Conservation (phyloP, 257 asterid species). For the Lycium ferocissimum region DNA sequence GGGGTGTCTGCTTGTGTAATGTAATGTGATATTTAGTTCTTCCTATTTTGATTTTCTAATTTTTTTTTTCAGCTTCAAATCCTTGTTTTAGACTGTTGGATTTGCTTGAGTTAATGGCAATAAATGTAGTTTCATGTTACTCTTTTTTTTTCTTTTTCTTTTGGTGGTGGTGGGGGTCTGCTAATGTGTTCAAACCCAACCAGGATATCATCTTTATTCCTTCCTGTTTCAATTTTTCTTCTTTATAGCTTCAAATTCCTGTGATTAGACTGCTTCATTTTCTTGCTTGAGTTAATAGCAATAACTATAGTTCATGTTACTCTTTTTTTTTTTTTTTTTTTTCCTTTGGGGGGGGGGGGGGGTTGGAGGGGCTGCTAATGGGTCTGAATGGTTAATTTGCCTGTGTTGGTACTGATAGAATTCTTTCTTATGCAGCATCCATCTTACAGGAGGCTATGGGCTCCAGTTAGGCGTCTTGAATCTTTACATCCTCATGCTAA, state of each 20-base stretch:
- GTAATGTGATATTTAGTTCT: slow-evolving; percentile 29
- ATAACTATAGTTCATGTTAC: background rate
- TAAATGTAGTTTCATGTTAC: too few relatives aligned
- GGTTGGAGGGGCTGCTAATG: background rate
- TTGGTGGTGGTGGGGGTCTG: too few relatives aligned
- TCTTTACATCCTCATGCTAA: slow-evolving; percentile 79
- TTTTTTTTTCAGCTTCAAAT: background rate
- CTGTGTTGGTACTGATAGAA: slow-evolving; percentile 1
- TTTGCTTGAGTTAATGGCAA: background rate
- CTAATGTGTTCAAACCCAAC: too few relatives aligned
- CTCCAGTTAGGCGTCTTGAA: slow-evolving; percentile 78
- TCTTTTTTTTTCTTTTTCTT: too few relatives aligned
- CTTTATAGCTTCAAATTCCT: too few relatives aligned
- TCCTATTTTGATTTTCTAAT: background rate
- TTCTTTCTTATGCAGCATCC: slow-evolving; percentile 57
- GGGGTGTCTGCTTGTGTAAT: too few relatives aligned
- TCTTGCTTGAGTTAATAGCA: too few relatives aligned
- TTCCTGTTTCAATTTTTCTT: too few relatives aligned
- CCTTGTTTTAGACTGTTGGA: background rate
- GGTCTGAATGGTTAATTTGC: slow-evolving; percentile 20
- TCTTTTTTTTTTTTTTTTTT: background rate
- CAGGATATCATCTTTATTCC: too few relatives aligned
- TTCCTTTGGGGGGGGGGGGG: background rate
- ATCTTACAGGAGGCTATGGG: slow-evolving; percentile 81
- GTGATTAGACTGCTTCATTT: too few relatives aligned